phyloP scores from a whole-genome alignment of 768 basidiomycete species.

The Kwoniella botswanensis region DNA sequence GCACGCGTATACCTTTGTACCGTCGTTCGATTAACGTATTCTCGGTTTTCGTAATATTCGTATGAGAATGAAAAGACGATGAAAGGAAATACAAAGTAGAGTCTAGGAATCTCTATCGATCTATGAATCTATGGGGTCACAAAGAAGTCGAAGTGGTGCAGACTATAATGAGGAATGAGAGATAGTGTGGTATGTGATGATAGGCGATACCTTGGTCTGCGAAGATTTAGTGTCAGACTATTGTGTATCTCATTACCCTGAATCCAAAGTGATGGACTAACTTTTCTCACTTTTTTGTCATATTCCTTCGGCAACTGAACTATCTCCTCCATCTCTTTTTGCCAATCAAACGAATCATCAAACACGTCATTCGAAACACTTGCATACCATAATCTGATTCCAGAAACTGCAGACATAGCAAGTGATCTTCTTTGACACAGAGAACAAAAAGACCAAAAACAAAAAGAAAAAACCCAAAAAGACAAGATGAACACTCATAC shows the following conservation, averaged over 20 bases:
- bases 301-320: neutral
- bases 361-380: neutral
- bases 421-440: too few species aligned
- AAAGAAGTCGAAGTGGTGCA: neutral
- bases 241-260: neutral
- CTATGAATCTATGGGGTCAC: neutral
- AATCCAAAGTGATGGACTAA: neutral
- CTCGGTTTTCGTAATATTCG: neutral
- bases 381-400: neutral
- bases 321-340: neutral
- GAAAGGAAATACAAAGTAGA: neutral
- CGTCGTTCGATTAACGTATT: neutral
- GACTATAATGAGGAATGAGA: neutral
- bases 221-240: neutral
- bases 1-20: conserved; percentile 9
- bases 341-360: neutral
- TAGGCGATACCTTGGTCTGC: neutral
- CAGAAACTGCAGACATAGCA: neutral
- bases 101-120: neutral
- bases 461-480: too few species aligned
- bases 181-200: neutral
- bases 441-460: neutral
- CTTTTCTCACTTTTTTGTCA: neutral
- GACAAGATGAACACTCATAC: conserved; percentile 8
- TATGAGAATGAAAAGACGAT: neutral